Evolutionary conservation across 129 eudicot species (phyloP).

Genomic region (Tanacetum coccineum): DNA sequence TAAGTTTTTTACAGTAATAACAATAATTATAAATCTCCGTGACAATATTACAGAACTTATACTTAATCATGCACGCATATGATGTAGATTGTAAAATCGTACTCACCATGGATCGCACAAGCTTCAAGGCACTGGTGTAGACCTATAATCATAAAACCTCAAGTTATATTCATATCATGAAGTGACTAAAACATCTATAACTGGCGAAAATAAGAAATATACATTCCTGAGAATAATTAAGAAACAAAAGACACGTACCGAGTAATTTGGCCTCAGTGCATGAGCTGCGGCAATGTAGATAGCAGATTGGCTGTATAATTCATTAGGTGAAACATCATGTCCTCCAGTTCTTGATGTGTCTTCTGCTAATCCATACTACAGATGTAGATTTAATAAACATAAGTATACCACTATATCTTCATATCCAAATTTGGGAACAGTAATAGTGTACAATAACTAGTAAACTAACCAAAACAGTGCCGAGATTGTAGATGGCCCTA

Average conservation of each 20-base stretch:
- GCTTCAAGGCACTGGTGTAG: slow-evolving; percentile 92
- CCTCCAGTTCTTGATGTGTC: slow-evolving; percentile 93
- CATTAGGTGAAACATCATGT: slow-evolving; percentile 72
- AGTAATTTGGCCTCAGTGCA: slow-evolving; percentile 81
- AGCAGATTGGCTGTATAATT: slow-evolving; percentile 88
- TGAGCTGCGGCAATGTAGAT: slow-evolving; percentile 98
- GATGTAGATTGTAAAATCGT: background rate
- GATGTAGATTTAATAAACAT: slow-evolving; percentile 1
- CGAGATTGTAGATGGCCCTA: slow-evolving; percentile 90
- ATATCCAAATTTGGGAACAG: slow-evolving; percentile 8
- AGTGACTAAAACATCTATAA: background rate
- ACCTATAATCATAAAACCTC: slow-evolving; percentile 48
- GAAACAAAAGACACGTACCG: slow-evolving; percentile 37
- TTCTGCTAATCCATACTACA: slow-evolving; percentile 97
- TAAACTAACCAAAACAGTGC: slow-evolving; percentile 87
- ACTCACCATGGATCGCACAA: slow-evolving; percentile 65
- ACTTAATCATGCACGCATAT: slow-evolving; percentile 11
- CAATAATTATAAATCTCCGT: background rate
- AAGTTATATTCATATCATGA: slow-evolving; percentile 11
- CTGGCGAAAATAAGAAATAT: background rate
- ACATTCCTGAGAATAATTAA: slow-evolving; percentile 10
- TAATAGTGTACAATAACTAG: background rate
- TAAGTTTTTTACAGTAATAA: background rate
- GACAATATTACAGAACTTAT: background rate
- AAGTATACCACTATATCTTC: background rate